Conservation (phyloP, 306 rosid genomes). For the Fragaria nilgerrensis region DNA sequence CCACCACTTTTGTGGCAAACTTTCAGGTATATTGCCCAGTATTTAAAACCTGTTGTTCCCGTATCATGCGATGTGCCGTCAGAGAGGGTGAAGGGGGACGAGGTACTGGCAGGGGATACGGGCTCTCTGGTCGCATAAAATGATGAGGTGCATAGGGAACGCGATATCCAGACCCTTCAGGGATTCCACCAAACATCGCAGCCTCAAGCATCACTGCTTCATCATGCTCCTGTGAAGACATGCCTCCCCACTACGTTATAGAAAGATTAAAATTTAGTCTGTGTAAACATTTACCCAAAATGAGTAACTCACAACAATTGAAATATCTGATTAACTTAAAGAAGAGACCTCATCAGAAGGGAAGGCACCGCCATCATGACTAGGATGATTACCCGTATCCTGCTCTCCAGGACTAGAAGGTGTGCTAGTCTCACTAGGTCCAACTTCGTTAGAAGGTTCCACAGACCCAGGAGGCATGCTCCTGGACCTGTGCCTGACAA, state of each 20-base stretch:
- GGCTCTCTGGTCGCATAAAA: slow-evolving; percentile 47
- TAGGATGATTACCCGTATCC: slow-evolving; percentile 33
- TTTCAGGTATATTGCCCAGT: slow-evolving; percentile 9
- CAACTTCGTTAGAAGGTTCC: slow-evolving; percentile 50
- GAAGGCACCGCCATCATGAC: slow-evolving; percentile 43
- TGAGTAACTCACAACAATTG: not conserved
- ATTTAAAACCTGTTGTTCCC: slow-evolving; percentile 86
- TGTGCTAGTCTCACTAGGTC: slow-evolving; percentile 38
- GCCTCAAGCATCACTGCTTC: slow-evolving; percentile 99
- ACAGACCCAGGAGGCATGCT: slow-evolving; percentile 37
- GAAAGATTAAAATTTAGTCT: slow-evolving; percentile 22
- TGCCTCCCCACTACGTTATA: slow-evolving; percentile 86
- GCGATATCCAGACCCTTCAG: slow-evolving; percentile 68
- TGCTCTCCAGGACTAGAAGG: slow-evolving; percentile 49
- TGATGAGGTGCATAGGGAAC: slow-evolving; percentile 67
- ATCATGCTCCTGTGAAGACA: slow-evolving; percentile 84
- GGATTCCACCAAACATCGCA: slow-evolving; percentile 93
- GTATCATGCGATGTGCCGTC: slow-evolving; percentile 78
- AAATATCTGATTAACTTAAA: not conserved
- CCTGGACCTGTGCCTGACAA: slow-evolving; percentile 69
- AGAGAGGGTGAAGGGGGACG: slow-evolving; percentile 89
- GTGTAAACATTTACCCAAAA: slow-evolving; percentile 12
- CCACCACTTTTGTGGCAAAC: slow-evolving; percentile 5
- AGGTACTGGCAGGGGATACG: slow-evolving; percentile 39
- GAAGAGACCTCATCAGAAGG: slow-evolving; percentile 66